phyloP scores from a whole-genome alignment of 352 stramenopile genomes.

The Phytophthora pistaciae region DNA sequence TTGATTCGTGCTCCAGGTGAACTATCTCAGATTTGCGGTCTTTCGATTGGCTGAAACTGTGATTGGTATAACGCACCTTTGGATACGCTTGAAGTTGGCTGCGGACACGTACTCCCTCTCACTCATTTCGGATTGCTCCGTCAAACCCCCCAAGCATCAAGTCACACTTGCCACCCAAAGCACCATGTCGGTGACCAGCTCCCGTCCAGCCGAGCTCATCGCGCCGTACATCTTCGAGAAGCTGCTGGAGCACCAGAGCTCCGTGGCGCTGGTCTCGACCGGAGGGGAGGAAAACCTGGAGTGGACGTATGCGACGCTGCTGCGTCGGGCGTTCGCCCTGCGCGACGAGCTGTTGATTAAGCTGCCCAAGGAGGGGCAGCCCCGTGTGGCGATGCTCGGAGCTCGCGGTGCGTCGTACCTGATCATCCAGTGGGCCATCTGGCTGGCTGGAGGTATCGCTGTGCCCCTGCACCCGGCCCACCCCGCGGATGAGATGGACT shows the following conservation, averaged over 20 bases:
- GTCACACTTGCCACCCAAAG: neutral
- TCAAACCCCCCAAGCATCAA: neutral
- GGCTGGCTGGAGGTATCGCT: conserved; percentile 68
- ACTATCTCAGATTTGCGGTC: neutral
- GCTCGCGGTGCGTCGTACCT: conserved; percentile 63
- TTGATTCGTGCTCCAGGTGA: neutral
- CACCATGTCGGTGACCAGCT: conserved; percentile 7
- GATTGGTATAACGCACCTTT: neutral
- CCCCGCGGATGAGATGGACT: conserved; percentile 72
- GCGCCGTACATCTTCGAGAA: conserved; percentile 42
- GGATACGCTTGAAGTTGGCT: neutral
- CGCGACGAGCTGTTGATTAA: conserved; percentile 36
- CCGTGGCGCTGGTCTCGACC: conserved; percentile 23
- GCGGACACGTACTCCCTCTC: too few species aligned
- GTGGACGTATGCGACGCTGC: conserved; percentile 62
- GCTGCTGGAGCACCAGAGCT: conserved; percentile 34
- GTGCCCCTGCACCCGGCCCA: conserved; percentile 74
- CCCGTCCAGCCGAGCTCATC: conserved; percentile 14
- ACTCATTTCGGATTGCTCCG: conserved; percentile 15
- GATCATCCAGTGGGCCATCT: conserved; percentile 80
- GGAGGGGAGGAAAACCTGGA: conserved; percentile 11
- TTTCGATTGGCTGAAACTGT: neutral
- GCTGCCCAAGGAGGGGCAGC: conserved; percentile 26
- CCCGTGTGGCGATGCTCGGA: conserved; percentile 54
- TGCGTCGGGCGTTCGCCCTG: conserved; percentile 43